These are phyloP conservation scores for Pythium graminicola DNA, from an alignment of 352 stramenopile species.

Conservation along the genomic window DNA sequence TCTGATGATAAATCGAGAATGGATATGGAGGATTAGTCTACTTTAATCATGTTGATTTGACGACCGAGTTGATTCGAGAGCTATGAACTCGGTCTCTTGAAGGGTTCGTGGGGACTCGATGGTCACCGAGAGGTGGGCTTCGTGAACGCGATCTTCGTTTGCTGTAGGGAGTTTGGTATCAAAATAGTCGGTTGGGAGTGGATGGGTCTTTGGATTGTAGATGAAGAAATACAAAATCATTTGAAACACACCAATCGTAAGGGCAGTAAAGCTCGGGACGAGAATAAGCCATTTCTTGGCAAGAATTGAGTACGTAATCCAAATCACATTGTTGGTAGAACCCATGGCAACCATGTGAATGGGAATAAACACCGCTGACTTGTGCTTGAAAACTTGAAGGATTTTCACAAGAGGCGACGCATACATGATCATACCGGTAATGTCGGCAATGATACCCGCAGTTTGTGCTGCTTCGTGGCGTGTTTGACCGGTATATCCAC, in stretches of 20 bases:
- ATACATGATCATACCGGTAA: slow-evolving; percentile 45
- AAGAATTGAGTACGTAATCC: slow-evolving; percentile 38
- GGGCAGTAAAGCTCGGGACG: not conserved
- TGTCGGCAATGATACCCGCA: slow-evolving; percentile 33
- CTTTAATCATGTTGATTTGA: no score
- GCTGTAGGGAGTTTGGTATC: not conserved
- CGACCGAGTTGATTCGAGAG: no score
- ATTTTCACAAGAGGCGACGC: slow-evolving; percentile 45
- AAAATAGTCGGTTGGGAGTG: not conserved
- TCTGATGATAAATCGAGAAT: no score
- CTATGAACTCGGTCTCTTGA: no score
- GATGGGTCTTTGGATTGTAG: not conserved
- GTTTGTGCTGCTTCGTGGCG: slow-evolving; percentile 22
- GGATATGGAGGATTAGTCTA: no score
- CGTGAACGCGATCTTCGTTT: not conserved
- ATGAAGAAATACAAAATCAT: not conserved
- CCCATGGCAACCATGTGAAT: slow-evolving; percentile 44
- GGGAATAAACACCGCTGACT: slow-evolving; percentile 25
- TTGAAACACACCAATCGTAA: not conserved
- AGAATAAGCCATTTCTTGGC: slow-evolving; percentile 50
- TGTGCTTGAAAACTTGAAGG: slow-evolving; percentile 7
- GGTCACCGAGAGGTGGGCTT: not conserved
- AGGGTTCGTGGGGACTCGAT: not conserved
- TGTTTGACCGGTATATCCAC: slow-evolving; percentile 28
- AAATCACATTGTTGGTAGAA: slow-evolving; percentile 44